Evolutionary conservation across 495 filamentous ascomycete genomes (phyloP).

Genomic region (Rhypophila decipiens): DNA sequence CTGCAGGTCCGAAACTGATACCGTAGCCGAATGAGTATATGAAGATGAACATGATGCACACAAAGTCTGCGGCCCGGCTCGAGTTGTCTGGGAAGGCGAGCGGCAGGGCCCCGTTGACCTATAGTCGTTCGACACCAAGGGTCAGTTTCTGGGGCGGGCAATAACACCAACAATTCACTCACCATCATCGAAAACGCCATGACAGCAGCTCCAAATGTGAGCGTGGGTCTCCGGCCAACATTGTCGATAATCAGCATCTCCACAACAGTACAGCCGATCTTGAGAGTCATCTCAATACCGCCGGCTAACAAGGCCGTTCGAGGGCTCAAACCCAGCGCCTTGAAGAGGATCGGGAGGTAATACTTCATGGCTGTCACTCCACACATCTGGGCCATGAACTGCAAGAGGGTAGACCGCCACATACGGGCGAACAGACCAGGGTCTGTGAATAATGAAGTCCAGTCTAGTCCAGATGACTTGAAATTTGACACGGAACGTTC

Average conservation of each 20-base stretch:
- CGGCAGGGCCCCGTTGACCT: slow-evolving; percentile 50
- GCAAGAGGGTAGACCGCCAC: slow-evolving; percentile 41
- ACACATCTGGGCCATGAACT: slow-evolving; percentile 50
- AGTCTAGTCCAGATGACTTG: slow-evolving; percentile 23
- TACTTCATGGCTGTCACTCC: slow-evolving; percentile 53
- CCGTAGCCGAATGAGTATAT: slow-evolving; percentile 52
- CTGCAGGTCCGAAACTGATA: slow-evolving; percentile 49
- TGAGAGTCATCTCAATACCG: slow-evolving; percentile 46
- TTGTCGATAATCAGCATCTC: slow-evolving; percentile 47
- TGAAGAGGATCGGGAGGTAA: slow-evolving; percentile 45
- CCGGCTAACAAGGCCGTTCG: slow-evolving; percentile 41
- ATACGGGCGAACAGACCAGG: slow-evolving; percentile 33
- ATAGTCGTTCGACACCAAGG: background rate
- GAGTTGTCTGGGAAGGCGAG: slow-evolving; percentile 44
- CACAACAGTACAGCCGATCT: slow-evolving; percentile 43
- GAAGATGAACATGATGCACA: slow-evolving; percentile 51
- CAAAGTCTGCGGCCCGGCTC: slow-evolving; percentile 42
- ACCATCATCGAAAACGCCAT: slow-evolving; percentile 46
- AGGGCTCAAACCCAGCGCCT: slow-evolving; percentile 36
- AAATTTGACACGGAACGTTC: slow-evolving; percentile 29
- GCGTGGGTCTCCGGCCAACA: slow-evolving; percentile 36
- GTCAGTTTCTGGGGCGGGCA: too few relatives aligned
- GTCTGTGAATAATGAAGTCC: slow-evolving; percentile 34
- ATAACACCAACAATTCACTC: slow-evolving; percentile 12
- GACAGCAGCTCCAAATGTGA: slow-evolving; percentile 34